A percentile compares a stretch with the other conserved stretches of the same genome.
Evolutionary conservation across 257 asterid species (phyloP).

Genomic region (Verbascum thapsus): DNA sequence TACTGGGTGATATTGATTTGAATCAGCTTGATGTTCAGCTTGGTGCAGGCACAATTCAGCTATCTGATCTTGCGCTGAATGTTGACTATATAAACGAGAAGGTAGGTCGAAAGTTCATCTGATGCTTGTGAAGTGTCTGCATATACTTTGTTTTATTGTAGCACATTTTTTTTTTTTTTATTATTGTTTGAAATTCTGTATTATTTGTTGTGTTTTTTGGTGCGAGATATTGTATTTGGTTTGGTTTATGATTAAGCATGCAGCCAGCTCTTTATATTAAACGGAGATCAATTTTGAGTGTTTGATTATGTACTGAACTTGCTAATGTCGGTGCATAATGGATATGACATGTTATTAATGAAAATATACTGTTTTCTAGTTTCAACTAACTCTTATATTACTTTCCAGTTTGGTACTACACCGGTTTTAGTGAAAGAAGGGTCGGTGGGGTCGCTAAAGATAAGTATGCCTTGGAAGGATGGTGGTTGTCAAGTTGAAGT

Average conservation of each 20-base stretch:
- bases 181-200: constrained; percentile 6
- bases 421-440: constrained; percentile 79
- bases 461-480: constrained; percentile 92
- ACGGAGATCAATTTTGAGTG: neutral
- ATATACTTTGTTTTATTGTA: neutral
- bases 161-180: neutral
- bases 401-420: constrained; percentile 72
- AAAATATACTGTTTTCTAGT: constrained; percentile 10
- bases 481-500: constrained; percentile 86
- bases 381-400: constrained; percentile 24
- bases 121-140: neutral
- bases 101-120: constrained; percentile 43
- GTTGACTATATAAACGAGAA: constrained; percentile 87
- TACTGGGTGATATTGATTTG: constrained; percentile 95
- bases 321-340: neutral
- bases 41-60: constrained; percentile 93
- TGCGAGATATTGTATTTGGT: constrained; percentile 2
- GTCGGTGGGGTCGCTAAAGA: constrained; percentile 76
- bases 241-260: constrained; percentile 19
- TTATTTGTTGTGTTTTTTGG: constrained; percentile 7
- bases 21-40: constrained; percentile 98
- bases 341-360: neutral
- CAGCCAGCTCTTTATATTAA: constrained; percentile 20
- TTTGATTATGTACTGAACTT: constrained; percentile 21
- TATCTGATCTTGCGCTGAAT: constrained; percentile 85